Conservation (phyloP, 495 filamentous ascomycete genomes). For the Aspergillus coremiiformis region DNA sequence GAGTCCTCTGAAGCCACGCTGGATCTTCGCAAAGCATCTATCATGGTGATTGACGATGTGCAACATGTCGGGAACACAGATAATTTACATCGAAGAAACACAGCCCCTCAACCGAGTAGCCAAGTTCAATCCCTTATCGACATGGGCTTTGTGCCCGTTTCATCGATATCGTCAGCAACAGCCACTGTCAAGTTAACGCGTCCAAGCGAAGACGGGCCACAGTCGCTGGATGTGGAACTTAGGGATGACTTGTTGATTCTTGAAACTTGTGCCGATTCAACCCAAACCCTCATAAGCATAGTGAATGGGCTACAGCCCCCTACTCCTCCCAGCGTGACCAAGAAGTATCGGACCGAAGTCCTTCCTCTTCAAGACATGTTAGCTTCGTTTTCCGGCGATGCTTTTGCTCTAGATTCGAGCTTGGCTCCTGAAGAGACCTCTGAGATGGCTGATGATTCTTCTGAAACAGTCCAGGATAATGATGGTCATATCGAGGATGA, state of each 20-base stretch:
- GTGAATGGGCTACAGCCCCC: conserved; percentile 79
- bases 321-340: conserved; percentile 65
- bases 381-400: conserved; percentile 80
- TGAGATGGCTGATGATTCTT: conserved; percentile 6
- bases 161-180: conserved; percentile 73
- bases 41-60: conserved; percentile 78
- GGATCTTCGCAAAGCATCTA: conserved; percentile 67
- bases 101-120: conserved; percentile 42
- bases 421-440: conserved; percentile 11
- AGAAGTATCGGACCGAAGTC: conserved; percentile 81
- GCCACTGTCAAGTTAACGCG: conserved; percentile 51
- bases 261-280: conserved; percentile 95
- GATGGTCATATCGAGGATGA: conserved; percentile 42
- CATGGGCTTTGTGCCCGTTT: conserved; percentile 75
- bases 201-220: conserved; percentile 44
- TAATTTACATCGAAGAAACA: conserved; percentile 39
- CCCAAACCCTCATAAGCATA: conserved; percentile 78
- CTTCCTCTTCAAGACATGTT: conserved; percentile 82
- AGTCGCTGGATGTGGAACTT: conserved; percentile 70
- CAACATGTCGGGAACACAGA: conserved; percentile 41
- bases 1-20: conserved; percentile 52
- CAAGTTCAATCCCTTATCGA: conserved; percentile 60
- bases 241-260: conserved; percentile 80
- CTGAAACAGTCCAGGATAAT: conserved; percentile 9
- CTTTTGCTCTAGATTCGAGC: conserved; percentile 46